phyloP scores from a whole-genome alignment of 257 asterid genomes.

The Voacanga thouarsii region DNA sequence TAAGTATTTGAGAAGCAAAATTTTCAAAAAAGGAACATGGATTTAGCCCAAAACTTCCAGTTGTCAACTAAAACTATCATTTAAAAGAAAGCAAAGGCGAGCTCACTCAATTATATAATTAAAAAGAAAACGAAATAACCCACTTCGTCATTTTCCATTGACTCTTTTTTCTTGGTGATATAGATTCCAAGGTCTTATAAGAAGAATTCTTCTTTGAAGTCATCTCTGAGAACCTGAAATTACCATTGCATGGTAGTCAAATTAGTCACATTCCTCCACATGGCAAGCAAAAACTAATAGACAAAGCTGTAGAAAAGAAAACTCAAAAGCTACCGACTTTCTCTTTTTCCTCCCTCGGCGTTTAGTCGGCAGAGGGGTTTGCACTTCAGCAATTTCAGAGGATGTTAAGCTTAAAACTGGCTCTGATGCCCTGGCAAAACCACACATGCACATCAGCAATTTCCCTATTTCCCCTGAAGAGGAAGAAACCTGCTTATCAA shows the following conservation, averaged over 20 bases:
- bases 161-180: slow-evolving; percentile 45
- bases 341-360: slow-evolving; percentile 73
- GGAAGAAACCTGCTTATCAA: not conserved
- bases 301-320: slow-evolving; percentile 17
- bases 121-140: slow-evolving; percentile 23
- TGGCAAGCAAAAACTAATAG: slow-evolving; percentile 8
- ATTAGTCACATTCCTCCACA: not conserved
- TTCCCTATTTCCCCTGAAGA: not conserved
- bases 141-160: slow-evolving; percentile 44
- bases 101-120: not conserved
- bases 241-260: slow-evolving; percentile 11
- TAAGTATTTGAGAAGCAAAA: slow-evolving; percentile 29
- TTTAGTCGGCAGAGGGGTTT: slow-evolving; percentile 34
- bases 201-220: slow-evolving; percentile 31
- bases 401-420: slow-evolving; percentile 44
- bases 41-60: not conserved
- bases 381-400: slow-evolving; percentile 40
- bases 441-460: slow-evolving; percentile 1
- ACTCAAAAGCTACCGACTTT: slow-evolving; percentile 50
- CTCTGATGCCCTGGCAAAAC: slow-evolving; percentile 52
- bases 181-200: slow-evolving; percentile 33
- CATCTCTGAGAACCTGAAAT: slow-evolving; percentile 54
- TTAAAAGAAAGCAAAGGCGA: not conserved
- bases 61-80: not conserved
- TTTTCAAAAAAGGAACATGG: slow-evolving; percentile 23